Evolutionary conservation across 225 moss, liverwort and hornwort genomes (phyloP).

Genomic region (Anthoceros angustus): DNA sequence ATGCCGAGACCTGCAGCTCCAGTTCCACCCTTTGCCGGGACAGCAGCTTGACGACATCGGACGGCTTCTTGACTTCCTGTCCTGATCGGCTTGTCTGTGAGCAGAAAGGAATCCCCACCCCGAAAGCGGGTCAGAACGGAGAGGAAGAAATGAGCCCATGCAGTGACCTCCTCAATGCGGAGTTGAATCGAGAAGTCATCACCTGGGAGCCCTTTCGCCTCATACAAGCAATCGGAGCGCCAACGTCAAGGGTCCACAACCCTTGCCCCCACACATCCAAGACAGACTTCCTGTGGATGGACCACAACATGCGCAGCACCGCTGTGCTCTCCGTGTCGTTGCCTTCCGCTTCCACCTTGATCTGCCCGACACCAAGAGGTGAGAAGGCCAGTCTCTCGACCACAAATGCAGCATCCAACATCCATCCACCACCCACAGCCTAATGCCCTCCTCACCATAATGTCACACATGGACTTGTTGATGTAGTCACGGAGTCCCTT

Average conservation of each 20-base stretch:
- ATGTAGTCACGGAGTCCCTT: neutral
- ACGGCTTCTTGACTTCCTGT: neutral
- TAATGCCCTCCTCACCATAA: neutral
- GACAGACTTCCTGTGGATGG: neutral
- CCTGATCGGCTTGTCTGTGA: neutral
- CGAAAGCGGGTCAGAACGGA: neutral
- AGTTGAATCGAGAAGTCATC: neutral
- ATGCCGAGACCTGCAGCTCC: conserved; percentile 30
- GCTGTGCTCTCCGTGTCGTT: neutral
- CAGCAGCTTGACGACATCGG: conserved; percentile 23
- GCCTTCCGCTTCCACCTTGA: neutral
- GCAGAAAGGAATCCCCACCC: neutral
- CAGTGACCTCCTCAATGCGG: no score
- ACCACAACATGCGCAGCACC: neutral
- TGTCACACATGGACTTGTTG: conserved; percentile 4
- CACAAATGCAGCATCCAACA: no score
- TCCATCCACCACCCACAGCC: neutral
- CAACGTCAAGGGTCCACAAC: neutral
- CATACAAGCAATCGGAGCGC: neutral
- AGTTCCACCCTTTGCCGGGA: conserved; percentile 38
- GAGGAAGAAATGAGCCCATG: neutral
- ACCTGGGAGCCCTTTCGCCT: neutral
- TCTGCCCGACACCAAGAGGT: neutral
- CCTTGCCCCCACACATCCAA: conserved; percentile 2
- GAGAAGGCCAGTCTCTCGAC: no score